Conservation (phyloP, 1,284 basidiomycete species). For the Boletus holoroseus region DNA sequence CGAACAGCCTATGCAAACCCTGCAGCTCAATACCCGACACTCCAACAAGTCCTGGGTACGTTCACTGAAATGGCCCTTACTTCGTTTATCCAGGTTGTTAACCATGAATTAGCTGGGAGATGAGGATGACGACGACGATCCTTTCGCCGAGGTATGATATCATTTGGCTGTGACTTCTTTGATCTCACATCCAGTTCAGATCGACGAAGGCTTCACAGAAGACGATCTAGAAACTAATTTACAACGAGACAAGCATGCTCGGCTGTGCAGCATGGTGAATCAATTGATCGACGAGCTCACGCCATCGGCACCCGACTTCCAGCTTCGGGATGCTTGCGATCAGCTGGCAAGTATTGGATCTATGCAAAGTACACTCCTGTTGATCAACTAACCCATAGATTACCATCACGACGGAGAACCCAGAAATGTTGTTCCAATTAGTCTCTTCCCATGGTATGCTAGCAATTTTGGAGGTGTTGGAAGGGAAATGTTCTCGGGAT, state of each 20-base stretch:
- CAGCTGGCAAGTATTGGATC: conserved; percentile 60
- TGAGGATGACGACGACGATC: conserved; percentile 85
- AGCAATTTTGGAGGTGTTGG: conserved; percentile 88
- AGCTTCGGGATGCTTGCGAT: conserved; percentile 79
- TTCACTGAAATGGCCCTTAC: conserved; percentile 2
- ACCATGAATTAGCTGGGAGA: conserved; percentile 56
- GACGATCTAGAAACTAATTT: conserved; percentile 87
- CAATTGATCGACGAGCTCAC: conserved; percentile 83
- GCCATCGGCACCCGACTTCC: conserved; percentile 74
- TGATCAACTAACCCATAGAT: conserved; percentile 46
- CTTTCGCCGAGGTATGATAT: conserved; percentile 77
- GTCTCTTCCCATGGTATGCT: conserved; percentile 92
- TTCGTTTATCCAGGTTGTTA: neutral
- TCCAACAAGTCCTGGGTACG: conserved; percentile 84
- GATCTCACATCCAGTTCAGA: conserved; percentile 40
- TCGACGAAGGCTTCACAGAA: conserved; percentile 86
- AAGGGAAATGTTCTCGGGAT: conserved; percentile 77
- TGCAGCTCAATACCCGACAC: conserved; percentile 78
- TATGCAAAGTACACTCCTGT: neutral
- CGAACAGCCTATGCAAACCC: conserved; percentile 58
- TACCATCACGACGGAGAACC: conserved; percentile 70
- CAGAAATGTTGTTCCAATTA: conserved; percentile 87
- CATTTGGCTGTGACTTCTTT: conserved; percentile 1
- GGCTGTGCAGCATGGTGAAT: conserved; percentile 74
- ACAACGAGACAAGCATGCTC: conserved; percentile 84